These are phyloP conservation scores for Backusella liffmaniae DNA, from an alignment of 192 early-diverging fungal species.

Conservation along the genomic window DNA sequence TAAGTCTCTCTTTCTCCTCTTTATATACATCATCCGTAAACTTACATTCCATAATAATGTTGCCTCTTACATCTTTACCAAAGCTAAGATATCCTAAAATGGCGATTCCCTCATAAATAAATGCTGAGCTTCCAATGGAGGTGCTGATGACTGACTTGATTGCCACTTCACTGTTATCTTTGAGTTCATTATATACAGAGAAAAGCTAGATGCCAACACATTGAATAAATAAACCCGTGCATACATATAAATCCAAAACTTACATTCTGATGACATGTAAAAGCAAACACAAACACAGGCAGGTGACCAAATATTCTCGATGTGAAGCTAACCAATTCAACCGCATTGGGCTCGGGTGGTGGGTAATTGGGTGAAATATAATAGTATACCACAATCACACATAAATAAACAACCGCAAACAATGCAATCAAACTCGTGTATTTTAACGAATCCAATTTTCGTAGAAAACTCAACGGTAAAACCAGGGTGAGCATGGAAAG, in stretches of 20 bases:
- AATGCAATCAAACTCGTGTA: conserved; percentile 88
- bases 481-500: conserved; percentile 64
- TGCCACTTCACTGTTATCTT: conserved; percentile 72
- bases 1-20: conserved; percentile 43
- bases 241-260: conserved; percentile 3
- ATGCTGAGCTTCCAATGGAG: conserved; percentile 76
- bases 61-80: conserved; percentile 78
- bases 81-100: conserved; percentile 94
- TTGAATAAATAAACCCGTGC: not conserved
- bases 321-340: conserved; percentile 50
- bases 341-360: conserved; percentile 44
- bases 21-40: conserved; percentile 69
- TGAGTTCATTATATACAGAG: conserved; percentile 92
- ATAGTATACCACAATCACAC: conserved; percentile 80
- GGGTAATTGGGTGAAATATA: conserved; percentile 62
- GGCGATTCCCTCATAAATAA: conserved; percentile 83
- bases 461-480: conserved; percentile 77
- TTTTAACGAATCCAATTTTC: conserved; percentile 85
- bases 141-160: conserved; percentile 68
- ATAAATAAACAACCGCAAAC: conserved; percentile 80
- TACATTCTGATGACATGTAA: conserved; percentile 99
- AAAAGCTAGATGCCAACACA: conserved; percentile 65
- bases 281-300: conserved; percentile 99
- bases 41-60: conserved; percentile 81
- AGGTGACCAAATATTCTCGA: conserved; percentile 68